Evolutionary conservation across 371 early-diverging fungal genomes (phyloP), one percentile per base, ranked within the genome.

Genomic region (Mucor lusitanicus): DNA sequence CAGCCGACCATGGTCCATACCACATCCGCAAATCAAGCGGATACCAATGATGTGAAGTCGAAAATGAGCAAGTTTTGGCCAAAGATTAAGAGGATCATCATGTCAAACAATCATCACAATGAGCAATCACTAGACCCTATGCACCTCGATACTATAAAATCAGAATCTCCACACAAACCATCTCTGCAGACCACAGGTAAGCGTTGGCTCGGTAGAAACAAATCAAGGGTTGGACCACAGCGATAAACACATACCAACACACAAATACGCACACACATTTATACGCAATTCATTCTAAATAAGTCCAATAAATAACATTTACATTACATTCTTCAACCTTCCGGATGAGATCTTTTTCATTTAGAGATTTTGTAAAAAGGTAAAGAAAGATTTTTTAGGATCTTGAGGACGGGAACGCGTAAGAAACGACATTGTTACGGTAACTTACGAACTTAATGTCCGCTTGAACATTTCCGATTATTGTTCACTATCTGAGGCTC

Each of bases 341-440:
- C 5, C 27, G 8, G 19, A 59, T 13, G 8, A 44, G 33, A 8
- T 33, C 7, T 33, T 53, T 48, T 68, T 61, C 55, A 54, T 64
- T 56, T 65, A 60, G 11, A 54, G 42, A 59, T 60, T 59, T 65
- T 33, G 11, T 50, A 48, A 37, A 53, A 42, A 30, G 25, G 46
- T 30, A 50, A 23, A 32, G 9, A 27, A 40, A 44, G 23, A n/a
- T 46, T 58, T 65, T 58, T 58, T 12, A 42, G 73, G 76, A 81
- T 81, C 81, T 81, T 71, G 81, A 75, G 75, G 79, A 81, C 78
- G 79, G 79, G 78, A 76, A 76, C 79, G 79, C 76, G 81, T 77
- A 77, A 71, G 76, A 68, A 73, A 77, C 78, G 74, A 75, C 68
- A 65, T 65, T 60, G 64, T 69, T 69, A 69, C 70, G 70, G 54